Conservation (phyloP, 768 basidiomycete genomes). For the Postia placenta region DNA sequence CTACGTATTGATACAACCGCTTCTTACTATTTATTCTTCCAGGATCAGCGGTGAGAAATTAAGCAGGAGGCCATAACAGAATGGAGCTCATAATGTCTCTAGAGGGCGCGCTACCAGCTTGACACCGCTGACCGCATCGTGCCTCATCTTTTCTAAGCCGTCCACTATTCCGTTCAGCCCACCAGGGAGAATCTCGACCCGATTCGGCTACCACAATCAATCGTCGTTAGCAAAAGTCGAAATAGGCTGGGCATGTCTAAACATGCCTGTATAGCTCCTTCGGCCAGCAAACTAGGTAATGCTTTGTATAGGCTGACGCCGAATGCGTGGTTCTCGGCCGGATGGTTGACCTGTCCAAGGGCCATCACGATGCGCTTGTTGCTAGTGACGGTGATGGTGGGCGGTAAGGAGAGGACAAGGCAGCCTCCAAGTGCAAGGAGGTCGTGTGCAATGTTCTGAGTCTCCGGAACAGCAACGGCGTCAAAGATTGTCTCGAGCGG, state of each 20-base stretch:
- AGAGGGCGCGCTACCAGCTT: constrained; percentile 21
- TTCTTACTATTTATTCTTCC: too few species aligned
- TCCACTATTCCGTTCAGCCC: constrained; percentile 17
- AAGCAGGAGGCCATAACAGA: too few species aligned
- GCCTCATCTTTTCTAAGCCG: constrained; percentile 16
- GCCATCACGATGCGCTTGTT: constrained; percentile 8
- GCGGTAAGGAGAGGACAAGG: constrained; percentile 11
- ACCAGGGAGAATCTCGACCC: constrained; percentile 19
- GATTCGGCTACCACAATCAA: constrained; percentile 22
- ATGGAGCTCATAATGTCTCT: too few species aligned
- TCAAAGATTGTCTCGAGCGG: constrained; percentile 16
- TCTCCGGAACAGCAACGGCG: constrained; percentile 10
- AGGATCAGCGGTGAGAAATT: too few species aligned
- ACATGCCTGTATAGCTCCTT: constrained; percentile 16
- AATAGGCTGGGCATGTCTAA: constrained; percentile 4
- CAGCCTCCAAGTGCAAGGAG: constrained; percentile 15
- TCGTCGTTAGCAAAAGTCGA: neutral
- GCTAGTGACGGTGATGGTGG: constrained; percentile 3
- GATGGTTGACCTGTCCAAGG: constrained; percentile 7
- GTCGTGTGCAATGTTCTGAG: constrained; percentile 11
- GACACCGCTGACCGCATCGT: constrained; percentile 17
- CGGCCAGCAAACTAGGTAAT: constrained; percentile 12
- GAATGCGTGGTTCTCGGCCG: constrained; percentile 3
- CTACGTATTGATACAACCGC: too few species aligned
- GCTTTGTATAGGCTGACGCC: constrained; percentile 11